Evolutionary conservation across 192 early-diverging fungal genomes (phyloP).

Genomic region (Coemansia sp.): DNA sequence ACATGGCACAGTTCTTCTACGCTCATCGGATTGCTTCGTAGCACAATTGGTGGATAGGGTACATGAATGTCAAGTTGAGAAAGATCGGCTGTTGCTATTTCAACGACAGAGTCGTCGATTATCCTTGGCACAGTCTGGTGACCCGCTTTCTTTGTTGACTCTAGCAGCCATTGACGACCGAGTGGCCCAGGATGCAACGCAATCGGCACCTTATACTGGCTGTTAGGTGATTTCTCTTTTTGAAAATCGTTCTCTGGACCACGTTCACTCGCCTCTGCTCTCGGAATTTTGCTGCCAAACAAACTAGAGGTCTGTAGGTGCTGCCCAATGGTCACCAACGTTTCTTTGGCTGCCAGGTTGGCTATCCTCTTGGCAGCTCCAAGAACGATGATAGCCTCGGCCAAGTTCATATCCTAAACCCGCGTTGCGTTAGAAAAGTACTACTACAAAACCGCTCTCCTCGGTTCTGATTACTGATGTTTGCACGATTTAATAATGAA

Average conservation of each 20-base stretch:
- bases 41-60: conserved; percentile 29
- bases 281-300: conserved; percentile 6
- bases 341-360: conserved; percentile 30
- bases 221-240: not conserved
- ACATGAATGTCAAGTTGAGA: conserved; percentile 19
- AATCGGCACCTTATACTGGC: conserved; percentile 8
- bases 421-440: not conserved
- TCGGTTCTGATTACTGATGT: no score
- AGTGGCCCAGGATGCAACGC: conserved; percentile 28
- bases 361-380: conserved; percentile 37
- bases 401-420: conserved; percentile 24
- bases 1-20: not conserved
- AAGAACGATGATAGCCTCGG: conserved; percentile 40
- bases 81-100: conserved; percentile 24
- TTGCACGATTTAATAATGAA: no score
- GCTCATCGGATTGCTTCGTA: conserved; percentile 13
- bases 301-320: conserved; percentile 38
- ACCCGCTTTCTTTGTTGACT: not conserved
- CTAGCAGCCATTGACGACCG: conserved; percentile 22
- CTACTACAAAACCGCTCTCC: no score
- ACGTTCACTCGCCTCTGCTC: not conserved
- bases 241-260: not conserved
- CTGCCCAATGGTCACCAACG: conserved; percentile 9
- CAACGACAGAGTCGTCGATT: not conserved
- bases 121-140: not conserved